A percentile compares a stretch with the other conserved stretches of the same genome.
phyloP scores from a whole-genome alignment of 108 stramenopile species.

The Cyclotella cryptica region DNA sequence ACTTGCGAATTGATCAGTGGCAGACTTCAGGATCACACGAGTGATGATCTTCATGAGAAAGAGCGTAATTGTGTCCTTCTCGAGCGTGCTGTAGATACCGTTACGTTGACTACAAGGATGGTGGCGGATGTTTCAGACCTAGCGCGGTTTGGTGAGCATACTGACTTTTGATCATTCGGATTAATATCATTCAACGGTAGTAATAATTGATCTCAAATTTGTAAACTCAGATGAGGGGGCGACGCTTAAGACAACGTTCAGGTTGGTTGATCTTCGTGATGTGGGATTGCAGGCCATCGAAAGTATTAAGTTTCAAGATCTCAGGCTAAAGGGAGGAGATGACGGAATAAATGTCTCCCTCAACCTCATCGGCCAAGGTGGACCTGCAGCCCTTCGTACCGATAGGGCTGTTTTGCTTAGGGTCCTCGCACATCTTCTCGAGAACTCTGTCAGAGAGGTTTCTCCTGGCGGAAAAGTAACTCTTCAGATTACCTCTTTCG shows the following conservation, averaged over 20 bases:
- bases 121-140: conserved; percentile 43
- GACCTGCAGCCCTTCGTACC: conserved; percentile 18
- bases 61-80: conserved; percentile 21
- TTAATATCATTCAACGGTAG: neutral
- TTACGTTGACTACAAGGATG: conserved; percentile 30
- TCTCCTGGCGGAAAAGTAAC: conserved; percentile 18
- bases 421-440: conserved; percentile 29
- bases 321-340: conserved; percentile 25
- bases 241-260: conserved; percentile 15
- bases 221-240: conserved; percentile 29
- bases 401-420: conserved; percentile 26
- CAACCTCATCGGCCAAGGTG: conserved; percentile 33
- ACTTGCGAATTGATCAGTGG: conserved; percentile 39
- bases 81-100: conserved; percentile 30
- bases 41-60: conserved; percentile 4
- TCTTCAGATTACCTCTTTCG: conserved; percentile 25
- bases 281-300: conserved; percentile 39
- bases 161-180: neutral
- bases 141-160: conserved; percentile 28
- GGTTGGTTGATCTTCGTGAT: conserved; percentile 18
- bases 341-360: conserved; percentile 23
- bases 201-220: neutral
- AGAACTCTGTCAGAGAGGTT: conserved; percentile 44
- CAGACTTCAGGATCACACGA: conserved; percentile 21
- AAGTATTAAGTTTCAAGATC: conserved; percentile 23